Conservation (phyloP, 1,284 basidiomycete species). For the Fereydounia khargensis region DNA sequence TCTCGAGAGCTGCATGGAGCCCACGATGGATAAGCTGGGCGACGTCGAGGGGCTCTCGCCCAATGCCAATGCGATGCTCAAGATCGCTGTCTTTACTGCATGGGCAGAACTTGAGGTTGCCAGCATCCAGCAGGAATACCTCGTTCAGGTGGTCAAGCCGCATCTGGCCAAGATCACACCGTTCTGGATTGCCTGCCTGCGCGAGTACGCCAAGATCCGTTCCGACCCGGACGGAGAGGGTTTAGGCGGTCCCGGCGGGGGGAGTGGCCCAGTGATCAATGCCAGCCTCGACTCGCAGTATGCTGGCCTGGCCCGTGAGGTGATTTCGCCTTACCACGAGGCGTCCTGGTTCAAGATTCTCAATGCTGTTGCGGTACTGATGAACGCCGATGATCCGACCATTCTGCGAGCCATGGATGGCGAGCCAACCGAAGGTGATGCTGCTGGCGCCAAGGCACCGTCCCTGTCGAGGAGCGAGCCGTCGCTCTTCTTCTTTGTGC, state of each 20-base stretch:
- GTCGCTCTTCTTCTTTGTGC: conserved; percentile 76
- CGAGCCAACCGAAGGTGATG: conserved; percentile 59
- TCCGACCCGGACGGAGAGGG: conserved; percentile 70
- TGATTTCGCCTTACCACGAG: conserved; percentile 69
- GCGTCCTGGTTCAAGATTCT: conserved; percentile 80
- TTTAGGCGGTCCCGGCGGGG: conserved; percentile 61
- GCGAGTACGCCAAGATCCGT: conserved; percentile 85
- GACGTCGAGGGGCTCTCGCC: conserved; percentile 83
- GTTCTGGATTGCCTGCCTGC: conserved; percentile 82
- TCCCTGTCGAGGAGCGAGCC: conserved; percentile 63
- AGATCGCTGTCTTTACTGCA: conserved; percentile 86
- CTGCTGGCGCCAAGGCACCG: conserved; percentile 30
- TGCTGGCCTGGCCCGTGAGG: conserved; percentile 82
- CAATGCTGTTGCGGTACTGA: conserved; percentile 78
- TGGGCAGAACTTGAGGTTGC: conserved; percentile 93
- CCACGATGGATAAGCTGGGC: conserved; percentile 79
- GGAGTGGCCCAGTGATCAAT: conserved; percentile 43
- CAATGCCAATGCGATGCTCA: conserved; percentile 90
- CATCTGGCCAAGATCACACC: conserved; percentile 72
- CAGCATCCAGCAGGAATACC: conserved; percentile 71
- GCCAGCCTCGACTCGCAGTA: conserved; percentile 71
- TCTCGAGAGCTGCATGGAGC: conserved; percentile 70
- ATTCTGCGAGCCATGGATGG: conserved; percentile 81
- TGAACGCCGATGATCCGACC: conserved; percentile 70
- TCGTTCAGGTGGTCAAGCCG: conserved; percentile 78